These are phyloP conservation scores for Zygoascus biomembranicola DNA, from an alignment of 805 yeast species.

Conservation along the genomic window DNA sequence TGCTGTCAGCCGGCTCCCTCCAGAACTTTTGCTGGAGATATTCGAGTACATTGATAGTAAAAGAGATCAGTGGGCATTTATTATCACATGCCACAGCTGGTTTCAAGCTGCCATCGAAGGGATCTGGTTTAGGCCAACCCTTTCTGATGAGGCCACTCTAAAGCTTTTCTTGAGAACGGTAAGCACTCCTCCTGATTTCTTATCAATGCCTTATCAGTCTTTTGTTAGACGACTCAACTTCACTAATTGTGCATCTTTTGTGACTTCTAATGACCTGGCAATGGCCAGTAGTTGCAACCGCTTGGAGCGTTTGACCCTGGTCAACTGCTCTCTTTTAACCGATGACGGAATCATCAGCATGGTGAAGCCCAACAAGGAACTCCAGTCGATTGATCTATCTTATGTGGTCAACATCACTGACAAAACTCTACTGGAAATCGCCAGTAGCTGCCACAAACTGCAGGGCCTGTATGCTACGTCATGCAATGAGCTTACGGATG, in stretches of 20 bases:
- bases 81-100: slow-evolving; percentile 76
- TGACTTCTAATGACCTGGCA: slow-evolving; percentile 55
- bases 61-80: slow-evolving; percentile 22
- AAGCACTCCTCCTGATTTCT: slow-evolving; percentile 38
- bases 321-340: slow-evolving; percentile 63
- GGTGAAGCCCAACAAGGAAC: slow-evolving; percentile 52
- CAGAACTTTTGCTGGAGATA: slow-evolving; percentile 31
- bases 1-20: slow-evolving; percentile 31
- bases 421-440: slow-evolving; percentile 58
- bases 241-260: slow-evolving; percentile 59
- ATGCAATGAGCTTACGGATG: slow-evolving; percentile 62
- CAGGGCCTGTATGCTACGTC: slow-evolving; percentile 90
- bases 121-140: slow-evolving; percentile 80
- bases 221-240: slow-evolving; percentile 75
- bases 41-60: slow-evolving; percentile 13
- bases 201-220: slow-evolving; percentile 47
- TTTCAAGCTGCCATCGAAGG: slow-evolving; percentile 68
- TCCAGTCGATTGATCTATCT: slow-evolving; percentile 83
- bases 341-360: slow-evolving; percentile 54
- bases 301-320: slow-evolving; percentile 78
- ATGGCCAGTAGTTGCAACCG: slow-evolving; percentile 58
- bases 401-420: slow-evolving; percentile 67
- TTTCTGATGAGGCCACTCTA: slow-evolving; percentile 44
- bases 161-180: slow-evolving; percentile 48
- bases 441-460: slow-evolving; percentile 60